phyloP scores from a whole-genome alignment of 2,329 filamentous ascomycete genomes.

The Orbilia blumenaviensis region DNA sequence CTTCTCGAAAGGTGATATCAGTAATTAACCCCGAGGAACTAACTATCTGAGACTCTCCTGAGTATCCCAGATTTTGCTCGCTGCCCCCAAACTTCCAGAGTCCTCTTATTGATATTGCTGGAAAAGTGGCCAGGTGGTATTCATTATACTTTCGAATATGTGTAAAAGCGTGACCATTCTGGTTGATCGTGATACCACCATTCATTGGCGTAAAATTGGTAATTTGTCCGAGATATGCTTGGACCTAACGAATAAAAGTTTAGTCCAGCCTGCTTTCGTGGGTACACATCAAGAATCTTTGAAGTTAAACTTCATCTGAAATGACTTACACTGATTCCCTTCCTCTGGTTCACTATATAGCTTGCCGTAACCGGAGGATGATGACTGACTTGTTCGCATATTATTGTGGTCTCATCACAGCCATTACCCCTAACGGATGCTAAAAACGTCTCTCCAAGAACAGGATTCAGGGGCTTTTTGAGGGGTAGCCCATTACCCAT shows the following conservation, averaged over 20 bases:
- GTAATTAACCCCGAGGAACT: slow-evolving; percentile 17
- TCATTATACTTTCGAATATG: neutral
- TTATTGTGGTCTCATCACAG: neutral
- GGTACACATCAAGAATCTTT: too few species aligned
- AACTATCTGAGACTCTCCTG: neutral
- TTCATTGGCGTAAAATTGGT: slow-evolving; percentile 9
- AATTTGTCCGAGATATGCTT: slow-evolving; percentile 12
- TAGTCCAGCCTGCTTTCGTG: too few species aligned
- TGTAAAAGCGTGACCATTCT: slow-evolving; percentile 16
- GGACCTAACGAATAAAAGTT: too few species aligned
- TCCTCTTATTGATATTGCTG: neutral
- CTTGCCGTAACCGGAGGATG: slow-evolving; percentile 25
- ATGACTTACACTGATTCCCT: slow-evolving; percentile 11
- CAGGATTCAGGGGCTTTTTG: slow-evolving; percentile 28
- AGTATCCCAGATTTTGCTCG: slow-evolving; percentile 1
- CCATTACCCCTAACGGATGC: neutral
- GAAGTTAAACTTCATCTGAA: too few species aligned
- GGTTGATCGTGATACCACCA: slow-evolving; percentile 11
- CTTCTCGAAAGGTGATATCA: slow-evolving; percentile 11
- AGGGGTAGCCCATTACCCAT: neutral
- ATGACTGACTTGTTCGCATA: slow-evolving; percentile 26
- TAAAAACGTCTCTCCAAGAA: slow-evolving; percentile 24
- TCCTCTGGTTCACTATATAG: neutral
- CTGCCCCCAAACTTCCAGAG: neutral
- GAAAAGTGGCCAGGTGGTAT: slow-evolving; percentile 18